A percentile compares a stretch with the other conserved stretches of the same genome.
These are phyloP conservation scores for Eucalyptus sp. DNA, from an alignment of 345 rosid genomes.

Conservation along the genomic window DNA sequence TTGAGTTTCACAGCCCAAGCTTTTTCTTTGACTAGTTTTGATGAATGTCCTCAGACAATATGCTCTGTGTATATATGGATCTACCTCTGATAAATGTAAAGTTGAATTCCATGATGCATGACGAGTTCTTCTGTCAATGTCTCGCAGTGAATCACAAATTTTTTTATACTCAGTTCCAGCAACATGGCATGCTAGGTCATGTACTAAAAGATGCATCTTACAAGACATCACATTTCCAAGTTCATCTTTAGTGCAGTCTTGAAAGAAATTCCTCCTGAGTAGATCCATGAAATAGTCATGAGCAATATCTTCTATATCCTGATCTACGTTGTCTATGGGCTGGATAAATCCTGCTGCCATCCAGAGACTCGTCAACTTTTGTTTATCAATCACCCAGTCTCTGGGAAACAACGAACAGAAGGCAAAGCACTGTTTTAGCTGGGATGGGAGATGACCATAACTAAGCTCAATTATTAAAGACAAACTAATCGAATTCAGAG, in stretches of 20 bases:
- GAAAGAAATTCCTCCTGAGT: not conserved
- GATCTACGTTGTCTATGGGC: not conserved
- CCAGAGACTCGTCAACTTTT: not conserved
- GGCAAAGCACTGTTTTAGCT: constrained; percentile 3
- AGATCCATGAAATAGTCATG: not conserved
- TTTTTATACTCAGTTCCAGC: too few species aligned
- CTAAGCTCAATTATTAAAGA: not conserved
- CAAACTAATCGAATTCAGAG: too few species aligned
- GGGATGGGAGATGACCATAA: not conserved
- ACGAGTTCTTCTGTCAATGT: not conserved
- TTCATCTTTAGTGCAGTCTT: not conserved
- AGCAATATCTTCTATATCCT: not conserved
- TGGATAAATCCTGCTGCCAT: constrained; percentile 7
- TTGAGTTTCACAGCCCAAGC: not conserved
- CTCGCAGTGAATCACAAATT: rapidly evolving
- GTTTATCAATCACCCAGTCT: not conserved
- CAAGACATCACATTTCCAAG: not conserved
- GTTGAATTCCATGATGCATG: not conserved
- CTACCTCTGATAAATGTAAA: not conserved
- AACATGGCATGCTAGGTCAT: not conserved
- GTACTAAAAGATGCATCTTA: not conserved
- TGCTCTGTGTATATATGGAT: not conserved
- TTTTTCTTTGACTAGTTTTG: too few species aligned
- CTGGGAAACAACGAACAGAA: constrained; percentile 8
- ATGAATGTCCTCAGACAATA: not conserved